phyloP scores from a whole-genome alignment of 306 rosid genomes.

The Pueraria montana region DNA sequence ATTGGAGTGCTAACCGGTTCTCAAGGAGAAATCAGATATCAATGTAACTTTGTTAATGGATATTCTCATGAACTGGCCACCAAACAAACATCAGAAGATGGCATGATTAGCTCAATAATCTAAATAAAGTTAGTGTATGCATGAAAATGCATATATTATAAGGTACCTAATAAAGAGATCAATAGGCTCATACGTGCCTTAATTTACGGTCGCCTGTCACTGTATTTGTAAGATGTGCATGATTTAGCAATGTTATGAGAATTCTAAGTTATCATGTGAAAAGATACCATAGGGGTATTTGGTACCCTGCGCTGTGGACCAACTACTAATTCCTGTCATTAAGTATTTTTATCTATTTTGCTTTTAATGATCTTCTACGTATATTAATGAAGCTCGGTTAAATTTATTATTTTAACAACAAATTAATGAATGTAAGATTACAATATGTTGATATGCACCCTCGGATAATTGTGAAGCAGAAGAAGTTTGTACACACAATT shows the following conservation, averaged over 20 bases:
- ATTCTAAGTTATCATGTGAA: background rate
- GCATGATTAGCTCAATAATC: background rate
- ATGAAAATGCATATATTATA: background rate
- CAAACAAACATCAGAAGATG: background rate
- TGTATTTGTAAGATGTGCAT: background rate
- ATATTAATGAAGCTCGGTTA: background rate
- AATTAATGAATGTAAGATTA: no score
- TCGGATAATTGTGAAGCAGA: background rate
- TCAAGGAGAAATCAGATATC: slow-evolving; percentile 38
- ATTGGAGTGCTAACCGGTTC: slow-evolving; percentile 44
- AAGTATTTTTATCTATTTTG: no score
- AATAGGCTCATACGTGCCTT: background rate
- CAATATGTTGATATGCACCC: background rate
- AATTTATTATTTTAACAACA: background rate
- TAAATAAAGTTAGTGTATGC: background rate
- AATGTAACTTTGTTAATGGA: slow-evolving; percentile 46
- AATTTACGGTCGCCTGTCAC: background rate
- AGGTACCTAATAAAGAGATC: slow-evolving; percentile 8
- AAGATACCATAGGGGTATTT: background rate
- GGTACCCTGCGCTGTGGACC: no score
- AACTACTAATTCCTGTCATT: no score
- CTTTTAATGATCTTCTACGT: background rate
- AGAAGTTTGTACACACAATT: no score
- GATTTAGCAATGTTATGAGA: background rate
- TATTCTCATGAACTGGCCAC: background rate